Conservation (phyloP, 345 rosid genomes). For the Balakata baccata region DNA sequence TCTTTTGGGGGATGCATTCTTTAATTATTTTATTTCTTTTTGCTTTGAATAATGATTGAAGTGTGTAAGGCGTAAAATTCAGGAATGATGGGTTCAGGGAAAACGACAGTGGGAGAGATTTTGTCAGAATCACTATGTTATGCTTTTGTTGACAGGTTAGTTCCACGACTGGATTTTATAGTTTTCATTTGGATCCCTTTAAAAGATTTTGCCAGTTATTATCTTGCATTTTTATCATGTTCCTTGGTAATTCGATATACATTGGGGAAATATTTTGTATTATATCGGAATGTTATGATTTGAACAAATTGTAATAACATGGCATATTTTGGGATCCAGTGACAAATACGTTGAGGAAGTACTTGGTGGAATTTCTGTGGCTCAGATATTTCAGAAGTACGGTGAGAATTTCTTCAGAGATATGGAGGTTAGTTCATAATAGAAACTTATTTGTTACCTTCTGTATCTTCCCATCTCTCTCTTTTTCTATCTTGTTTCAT, state of each 20-base stretch:
- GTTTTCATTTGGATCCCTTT: not conserved
- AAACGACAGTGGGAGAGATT: conserved; percentile 47
- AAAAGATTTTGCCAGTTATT: not conserved
- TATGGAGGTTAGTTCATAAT: conserved; percentile 34
- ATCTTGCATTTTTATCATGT: not conserved
- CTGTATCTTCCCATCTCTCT: not conserved
- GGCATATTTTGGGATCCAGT: conserved; percentile 19
- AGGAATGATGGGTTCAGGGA: conserved; percentile 64
- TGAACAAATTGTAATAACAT: not conserved
- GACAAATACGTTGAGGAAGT: conserved; percentile 40
- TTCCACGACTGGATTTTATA: not conserved
- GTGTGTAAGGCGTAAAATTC: conserved; percentile 3
- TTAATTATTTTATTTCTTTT: not conserved
- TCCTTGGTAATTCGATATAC: not conserved
- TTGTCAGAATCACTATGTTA: conserved; percentile 40
- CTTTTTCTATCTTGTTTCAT: not conserved
- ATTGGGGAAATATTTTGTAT: not conserved
- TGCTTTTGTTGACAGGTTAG: conserved; percentile 48
- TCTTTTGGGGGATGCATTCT: not conserved
- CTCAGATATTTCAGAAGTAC: conserved; percentile 36
- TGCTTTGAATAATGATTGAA: not conserved
- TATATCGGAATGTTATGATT: not conserved
- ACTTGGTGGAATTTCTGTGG: conserved; percentile 34
- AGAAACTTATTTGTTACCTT: not conserved
- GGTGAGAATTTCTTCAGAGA: conserved; percentile 49